Percentiles rank a stretch among this genome's conserved stretches.
These are phyloP conservation scores for Cadophora sp. DNA, from an alignment of 2,329 filamentous ascomycete species.

Conservation along the genomic window DNA sequence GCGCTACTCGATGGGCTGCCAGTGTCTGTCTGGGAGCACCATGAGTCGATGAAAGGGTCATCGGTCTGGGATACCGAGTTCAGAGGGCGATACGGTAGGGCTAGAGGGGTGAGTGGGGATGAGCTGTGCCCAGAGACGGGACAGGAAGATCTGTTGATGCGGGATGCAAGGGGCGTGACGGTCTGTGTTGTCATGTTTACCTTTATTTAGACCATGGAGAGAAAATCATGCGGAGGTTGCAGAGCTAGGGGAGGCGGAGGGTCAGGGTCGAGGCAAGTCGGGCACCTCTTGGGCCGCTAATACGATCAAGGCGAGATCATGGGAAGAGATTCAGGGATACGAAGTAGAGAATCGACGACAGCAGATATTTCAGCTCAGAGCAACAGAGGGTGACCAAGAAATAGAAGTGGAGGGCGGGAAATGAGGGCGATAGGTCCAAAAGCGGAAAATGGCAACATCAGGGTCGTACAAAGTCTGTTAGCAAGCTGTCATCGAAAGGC, in stretches of 20 bases:
- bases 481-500: not conserved
- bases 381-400: not conserved
- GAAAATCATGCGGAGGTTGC: conserved; percentile 12
- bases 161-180: not conserved
- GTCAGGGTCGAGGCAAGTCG: not conserved
- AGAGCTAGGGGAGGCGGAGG: conserved; percentile 14
- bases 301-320: not conserved
- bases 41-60: not conserved
- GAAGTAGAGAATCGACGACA: not conserved
- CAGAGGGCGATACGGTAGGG: not conserved
- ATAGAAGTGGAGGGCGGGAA: not conserved
- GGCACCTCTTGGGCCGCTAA: not conserved
- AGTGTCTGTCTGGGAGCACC: not conserved
- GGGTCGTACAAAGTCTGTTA: not conserved
- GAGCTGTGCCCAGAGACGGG: not conserved
- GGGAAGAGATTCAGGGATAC: not conserved
- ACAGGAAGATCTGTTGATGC: conserved; percentile 7
- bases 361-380: not conserved
- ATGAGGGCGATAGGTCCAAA: not conserved
- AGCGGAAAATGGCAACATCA: not conserved
- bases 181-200: conserved; percentile 6
- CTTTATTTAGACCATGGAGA: conserved; percentile 12
- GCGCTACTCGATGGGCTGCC: not conserved
- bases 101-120: conserved; percentile 6
- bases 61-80: conserved; percentile 3